Conservation (phyloP, 164 flowering plant species). For the Dillenia turbinata region DNA sequence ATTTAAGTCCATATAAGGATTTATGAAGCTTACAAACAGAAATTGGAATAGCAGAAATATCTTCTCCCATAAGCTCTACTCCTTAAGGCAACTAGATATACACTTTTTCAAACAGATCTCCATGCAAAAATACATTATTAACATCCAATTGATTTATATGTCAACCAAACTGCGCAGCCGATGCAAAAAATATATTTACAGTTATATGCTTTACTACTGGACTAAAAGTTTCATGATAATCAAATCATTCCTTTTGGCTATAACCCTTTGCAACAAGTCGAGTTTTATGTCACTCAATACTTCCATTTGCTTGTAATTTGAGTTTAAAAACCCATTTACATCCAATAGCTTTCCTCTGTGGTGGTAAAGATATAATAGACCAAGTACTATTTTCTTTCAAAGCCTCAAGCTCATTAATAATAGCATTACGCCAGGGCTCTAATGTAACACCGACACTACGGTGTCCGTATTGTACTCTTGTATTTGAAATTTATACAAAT, state of each 20-base stretch:
- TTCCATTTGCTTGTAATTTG: neutral
- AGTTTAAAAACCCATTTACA: conserved; percentile 5
- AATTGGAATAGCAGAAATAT: too few species aligned
- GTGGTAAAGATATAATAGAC: neutral
- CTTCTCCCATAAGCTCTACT: neutral
- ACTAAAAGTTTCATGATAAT: conserved; percentile 2
- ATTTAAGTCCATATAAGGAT: neutral
- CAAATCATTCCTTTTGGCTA: neutral
- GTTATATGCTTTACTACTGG: neutral
- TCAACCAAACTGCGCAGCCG: neutral
- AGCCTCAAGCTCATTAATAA: conserved; percentile 1
- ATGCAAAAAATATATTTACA: neutral
- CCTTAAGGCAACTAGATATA: neutral
- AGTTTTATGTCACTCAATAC: neutral
- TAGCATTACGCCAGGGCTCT: neutral
- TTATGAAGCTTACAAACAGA: neutral
- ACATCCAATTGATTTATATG: neutral
- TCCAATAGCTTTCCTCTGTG: neutral
- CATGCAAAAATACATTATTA: neutral
- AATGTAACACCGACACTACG: too few species aligned
- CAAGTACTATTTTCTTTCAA: neutral
- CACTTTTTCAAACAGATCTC: neutral
- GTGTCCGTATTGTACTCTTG: too few species aligned
- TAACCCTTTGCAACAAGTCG: conserved; percentile 1
- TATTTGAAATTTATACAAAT: too few species aligned